Evolutionary conservation across 805 yeast genomes (phyloP).

Genomic region (Ogataea paradorogensis): DNA sequence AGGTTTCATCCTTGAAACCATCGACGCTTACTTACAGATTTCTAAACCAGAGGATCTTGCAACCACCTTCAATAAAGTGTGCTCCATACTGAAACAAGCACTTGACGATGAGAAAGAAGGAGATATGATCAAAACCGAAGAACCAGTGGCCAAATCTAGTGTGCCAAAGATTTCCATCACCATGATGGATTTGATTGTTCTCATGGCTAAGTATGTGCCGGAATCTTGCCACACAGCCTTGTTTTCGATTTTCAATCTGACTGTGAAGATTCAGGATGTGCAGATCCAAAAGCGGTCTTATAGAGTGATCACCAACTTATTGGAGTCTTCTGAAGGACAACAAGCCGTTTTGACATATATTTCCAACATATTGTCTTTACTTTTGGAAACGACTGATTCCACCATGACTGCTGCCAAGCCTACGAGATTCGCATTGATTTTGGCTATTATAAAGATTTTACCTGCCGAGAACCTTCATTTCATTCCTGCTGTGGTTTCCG

Average conservation of each 20-base stretch:
- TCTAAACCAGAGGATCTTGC: constrained; percentile 65
- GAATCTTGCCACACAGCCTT: constrained; percentile 65
- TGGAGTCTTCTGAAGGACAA: constrained; percentile 66
- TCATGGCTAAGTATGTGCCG: constrained; percentile 84
- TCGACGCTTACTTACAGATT: constrained; percentile 74
- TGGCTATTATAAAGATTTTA: constrained; percentile 54
- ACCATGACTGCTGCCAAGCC: constrained; percentile 77
- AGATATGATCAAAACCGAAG: constrained; percentile 33
- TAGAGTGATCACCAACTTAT: constrained; percentile 66
- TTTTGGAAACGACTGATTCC: constrained; percentile 54
- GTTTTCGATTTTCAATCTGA: constrained; percentile 70
- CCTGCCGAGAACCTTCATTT: constrained; percentile 68
- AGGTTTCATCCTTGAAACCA: constrained; percentile 80
- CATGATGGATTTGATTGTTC: constrained; percentile 86
- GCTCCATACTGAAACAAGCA: constrained; percentile 71
- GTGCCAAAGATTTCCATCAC: constrained; percentile 66
- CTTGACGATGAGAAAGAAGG: constrained; percentile 54
- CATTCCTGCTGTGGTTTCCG: constrained; percentile 80
- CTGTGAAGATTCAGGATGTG: constrained; percentile 58
- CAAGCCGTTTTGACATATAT: constrained; percentile 51
- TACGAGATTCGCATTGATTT: constrained; percentile 69
- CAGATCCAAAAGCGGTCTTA: constrained; percentile 87
- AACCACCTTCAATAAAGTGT: constrained; percentile 80
- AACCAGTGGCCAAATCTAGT: constrained; percentile 31
- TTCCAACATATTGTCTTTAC: constrained; percentile 54